These are phyloP conservation scores for Punica granatum DNA, from an alignment of 345 rosid species.

Conservation along the genomic window DNA sequence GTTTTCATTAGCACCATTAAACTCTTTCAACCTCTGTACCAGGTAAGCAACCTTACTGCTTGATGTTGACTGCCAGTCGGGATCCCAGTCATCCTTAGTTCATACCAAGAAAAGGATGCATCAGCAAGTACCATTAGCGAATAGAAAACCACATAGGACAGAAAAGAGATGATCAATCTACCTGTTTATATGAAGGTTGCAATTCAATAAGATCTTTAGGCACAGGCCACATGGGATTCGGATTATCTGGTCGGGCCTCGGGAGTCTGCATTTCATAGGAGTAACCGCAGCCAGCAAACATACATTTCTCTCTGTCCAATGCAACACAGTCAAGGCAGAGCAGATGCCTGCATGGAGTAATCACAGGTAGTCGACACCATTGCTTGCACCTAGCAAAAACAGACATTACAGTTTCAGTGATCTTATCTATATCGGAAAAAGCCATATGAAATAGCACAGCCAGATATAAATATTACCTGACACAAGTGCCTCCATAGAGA, in stretches of 20 bases:
- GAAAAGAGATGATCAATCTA: constrained; percentile 8
- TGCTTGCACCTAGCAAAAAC: constrained; percentile 59
- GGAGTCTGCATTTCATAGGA: constrained; percentile 89
- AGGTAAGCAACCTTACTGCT: constrained; percentile 93
- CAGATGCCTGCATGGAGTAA: constrained; percentile 92
- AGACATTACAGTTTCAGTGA: not conserved
- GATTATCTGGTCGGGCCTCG: constrained; percentile 86
- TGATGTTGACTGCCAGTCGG: constrained; percentile 95
- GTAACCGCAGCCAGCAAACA: constrained; percentile 61
- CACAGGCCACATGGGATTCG: constrained; percentile 94
- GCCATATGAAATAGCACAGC: constrained; percentile 6
- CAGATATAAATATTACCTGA: constrained; percentile 38
- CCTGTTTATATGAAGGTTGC: constrained; percentile 97
- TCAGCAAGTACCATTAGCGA: constrained; percentile 6
- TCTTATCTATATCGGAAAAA: constrained; percentile 7
- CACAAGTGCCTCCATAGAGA: constrained; percentile 76
- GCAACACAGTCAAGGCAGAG: constrained; percentile 85
- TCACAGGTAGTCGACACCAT: constrained; percentile 94
- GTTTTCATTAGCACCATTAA: constrained; percentile 44
- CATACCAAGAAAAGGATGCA: constrained; percentile 12
- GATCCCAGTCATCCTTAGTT: constrained; percentile 91
- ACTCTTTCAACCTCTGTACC: constrained; percentile 52
- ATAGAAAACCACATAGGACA: not conserved
- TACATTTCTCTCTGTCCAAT: constrained; percentile 65
- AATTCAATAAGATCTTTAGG: constrained; percentile 96